Evolutionary conservation across 169 alveolate species (phyloP), one percentile per base, ranked within the genome.

Genomic region (Plasmodium blacklocki): DNA sequence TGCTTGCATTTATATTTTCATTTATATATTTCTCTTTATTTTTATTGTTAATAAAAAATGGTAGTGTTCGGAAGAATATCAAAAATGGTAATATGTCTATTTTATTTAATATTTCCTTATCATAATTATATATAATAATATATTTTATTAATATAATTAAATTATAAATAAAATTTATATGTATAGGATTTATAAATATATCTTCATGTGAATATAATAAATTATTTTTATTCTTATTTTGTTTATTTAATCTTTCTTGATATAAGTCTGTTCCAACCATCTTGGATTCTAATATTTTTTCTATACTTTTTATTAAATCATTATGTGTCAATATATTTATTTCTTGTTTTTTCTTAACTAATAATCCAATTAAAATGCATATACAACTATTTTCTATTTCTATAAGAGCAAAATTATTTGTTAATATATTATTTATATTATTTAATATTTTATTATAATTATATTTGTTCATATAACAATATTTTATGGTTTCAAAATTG

Each of bases 341-440:
- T 43, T 59, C 39, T 15, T 83, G 78, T 43, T 45, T 83, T 6
- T 60, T 18, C 15, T 29, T 67, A 49, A 26, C 2, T 47, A 83
- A 29, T 8, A 83, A 60, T 21, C 91, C 91, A 52, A 68, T 83
- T 43, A 83, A 83, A 83, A 83, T 67, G 26, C 91, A 83, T n/a
- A 83, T 47, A 83, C 91, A 83, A 56, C 91, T 83, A 32, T 83
- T 83, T 83, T 83, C 91, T 73, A 83, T 63, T 83, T 83, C 74
- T 15, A 83, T 73, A 11, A 63, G 21, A 18, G 58, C 85, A 60
- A 83, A 83, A 26, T 70, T 83, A 47, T 39, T 83, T 43, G 19
- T 2, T 47, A 83, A 45, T 19, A 83, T 68, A 18, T 72, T 83
- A 15, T 56, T 54, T 18, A 83, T 54, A 45, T 68, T 83, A 23